A percentile compares a stretch with the other conserved stretches of the same genome.
These are phyloP conservation scores for Akanthomyces muscarius DNA, from an alignment of 2,329 filamentous ascomycete genomes.

Conservation along the genomic window DNA sequence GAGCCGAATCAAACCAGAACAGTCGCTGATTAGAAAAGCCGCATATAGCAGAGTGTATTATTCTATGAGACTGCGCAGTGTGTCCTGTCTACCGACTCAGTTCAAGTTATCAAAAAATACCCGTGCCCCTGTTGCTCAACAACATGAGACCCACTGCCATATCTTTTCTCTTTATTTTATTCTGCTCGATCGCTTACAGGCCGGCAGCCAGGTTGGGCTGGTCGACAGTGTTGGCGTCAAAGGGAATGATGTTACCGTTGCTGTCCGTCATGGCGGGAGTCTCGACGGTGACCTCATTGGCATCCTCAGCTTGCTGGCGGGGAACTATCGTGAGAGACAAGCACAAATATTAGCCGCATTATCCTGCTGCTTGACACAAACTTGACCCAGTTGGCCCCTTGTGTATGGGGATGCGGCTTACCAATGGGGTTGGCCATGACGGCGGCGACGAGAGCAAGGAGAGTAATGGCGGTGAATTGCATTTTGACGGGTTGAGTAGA, in stretches of 20 bases:
- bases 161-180: not conserved
- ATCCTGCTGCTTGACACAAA: no score
- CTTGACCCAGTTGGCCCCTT: no score
- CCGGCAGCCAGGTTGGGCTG: constrained; percentile 31
- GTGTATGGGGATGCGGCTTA: constrained; percentile 20
- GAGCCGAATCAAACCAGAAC: no score
- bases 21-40: not conserved
- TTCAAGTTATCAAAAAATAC: not conserved
- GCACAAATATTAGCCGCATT: not conserved
- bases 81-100: not conserved
- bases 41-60: not conserved
- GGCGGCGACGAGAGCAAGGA: constrained; percentile 45
- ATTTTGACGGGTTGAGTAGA: constrained; percentile 40
- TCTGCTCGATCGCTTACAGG: constrained; percentile 26
- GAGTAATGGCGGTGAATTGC: constrained; percentile 47
- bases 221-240: constrained; percentile 37
- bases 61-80: not conserved
- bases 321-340: not conserved
- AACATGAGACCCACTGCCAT: not conserved
- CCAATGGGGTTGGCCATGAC: constrained; percentile 39
- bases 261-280: constrained; percentile 43
- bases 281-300: constrained; percentile 30
- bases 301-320: constrained; percentile 17
- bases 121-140: not conserved
- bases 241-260: constrained; percentile 41